Percentiles rank a stretch among this genome's conserved stretches.
phyloP scores from a whole-genome alignment of 805 yeast genomes.

The Komagataella ulmi region DNA sequence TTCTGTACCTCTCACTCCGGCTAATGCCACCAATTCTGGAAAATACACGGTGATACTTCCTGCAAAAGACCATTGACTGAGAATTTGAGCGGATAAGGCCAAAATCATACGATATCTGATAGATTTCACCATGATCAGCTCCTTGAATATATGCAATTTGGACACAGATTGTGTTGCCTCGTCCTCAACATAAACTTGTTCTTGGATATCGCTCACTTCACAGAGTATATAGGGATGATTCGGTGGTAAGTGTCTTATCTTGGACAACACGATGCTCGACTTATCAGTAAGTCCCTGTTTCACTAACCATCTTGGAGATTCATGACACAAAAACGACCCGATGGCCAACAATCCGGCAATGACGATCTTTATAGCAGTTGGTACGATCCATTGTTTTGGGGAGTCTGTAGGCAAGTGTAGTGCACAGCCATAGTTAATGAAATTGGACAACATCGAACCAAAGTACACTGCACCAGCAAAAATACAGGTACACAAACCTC shows the following conservation, averaged over 20 bases:
- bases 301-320: constrained; percentile 39
- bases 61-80: constrained; percentile 51
- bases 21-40: constrained; percentile 33
- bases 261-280: constrained; percentile 25
- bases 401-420: constrained; percentile 23
- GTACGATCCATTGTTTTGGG: constrained; percentile 36
- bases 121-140: constrained; percentile 22
- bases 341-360: constrained; percentile 31
- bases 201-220: constrained; percentile 38
- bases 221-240: constrained; percentile 36
- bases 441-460: constrained; percentile 36
- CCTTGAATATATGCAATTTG: constrained; percentile 12
- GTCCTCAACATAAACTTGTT: constrained; percentile 26
- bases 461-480: constrained; percentile 47
- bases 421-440: constrained; percentile 38
- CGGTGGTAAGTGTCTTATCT: constrained; percentile 27
- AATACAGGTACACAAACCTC: constrained; percentile 38
- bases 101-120: constrained; percentile 31
- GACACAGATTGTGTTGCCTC: constrained; percentile 13
- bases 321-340: constrained; percentile 28
- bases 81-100: constrained; percentile 27
- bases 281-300: constrained; percentile 25
- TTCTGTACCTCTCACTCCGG: constrained; percentile 25
- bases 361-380: constrained; percentile 32
- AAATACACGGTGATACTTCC: constrained; percentile 44